Evolutionary conservation across 108 stramenopile genomes (phyloP).

Genomic region (Cyclotella cryptica): DNA sequence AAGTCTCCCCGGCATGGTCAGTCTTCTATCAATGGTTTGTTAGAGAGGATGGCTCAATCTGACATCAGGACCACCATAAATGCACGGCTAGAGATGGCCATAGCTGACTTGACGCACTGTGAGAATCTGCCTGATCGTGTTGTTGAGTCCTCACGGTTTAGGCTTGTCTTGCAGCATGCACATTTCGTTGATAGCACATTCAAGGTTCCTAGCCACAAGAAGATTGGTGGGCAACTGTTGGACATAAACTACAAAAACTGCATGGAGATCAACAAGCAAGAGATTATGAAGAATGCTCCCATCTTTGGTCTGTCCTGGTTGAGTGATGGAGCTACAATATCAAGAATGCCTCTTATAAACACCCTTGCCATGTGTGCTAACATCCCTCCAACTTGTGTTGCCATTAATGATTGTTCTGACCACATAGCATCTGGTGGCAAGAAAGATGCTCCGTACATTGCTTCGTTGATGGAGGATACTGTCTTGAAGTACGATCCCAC

Average conservation of each 20-base stretch:
- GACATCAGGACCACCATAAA: neutral
- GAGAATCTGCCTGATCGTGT: conserved; percentile 4
- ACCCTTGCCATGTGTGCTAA: neutral
- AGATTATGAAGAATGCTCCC: neutral
- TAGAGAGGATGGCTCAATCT: neutral
- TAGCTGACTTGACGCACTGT: neutral
- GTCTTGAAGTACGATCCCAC: conserved; percentile 16
- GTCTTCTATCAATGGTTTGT: too few relatives aligned
- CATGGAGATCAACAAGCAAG: conserved; percentile 5
- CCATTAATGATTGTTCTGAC: conserved; percentile 23
- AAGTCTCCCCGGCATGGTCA: neutral
- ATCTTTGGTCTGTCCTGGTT: too few relatives aligned
- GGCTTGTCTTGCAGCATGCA: conserved; percentile 1
- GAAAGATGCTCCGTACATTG: conserved; percentile 22
- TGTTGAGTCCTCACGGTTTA: conserved; percentile 11
- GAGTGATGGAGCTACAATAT: neutral
- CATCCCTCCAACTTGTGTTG: neutral
- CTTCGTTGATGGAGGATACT: conserved; percentile 6
- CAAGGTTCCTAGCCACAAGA: neutral
- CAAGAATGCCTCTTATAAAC: neutral
- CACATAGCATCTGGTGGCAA: conserved; percentile 36
- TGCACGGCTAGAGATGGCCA: conserved; percentile 20
- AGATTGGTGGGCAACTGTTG: conserved; percentile 27
- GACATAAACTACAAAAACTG: conserved; percentile 15
- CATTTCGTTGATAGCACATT: conserved; percentile 6